Percentiles rank a stretch among this genome's conserved stretches.
These are phyloP conservation scores for Rhytidiadelphus loreus DNA, from an alignment of 225 moss, liverwort and hornwort genomes.

Conservation along the genomic window DNA sequence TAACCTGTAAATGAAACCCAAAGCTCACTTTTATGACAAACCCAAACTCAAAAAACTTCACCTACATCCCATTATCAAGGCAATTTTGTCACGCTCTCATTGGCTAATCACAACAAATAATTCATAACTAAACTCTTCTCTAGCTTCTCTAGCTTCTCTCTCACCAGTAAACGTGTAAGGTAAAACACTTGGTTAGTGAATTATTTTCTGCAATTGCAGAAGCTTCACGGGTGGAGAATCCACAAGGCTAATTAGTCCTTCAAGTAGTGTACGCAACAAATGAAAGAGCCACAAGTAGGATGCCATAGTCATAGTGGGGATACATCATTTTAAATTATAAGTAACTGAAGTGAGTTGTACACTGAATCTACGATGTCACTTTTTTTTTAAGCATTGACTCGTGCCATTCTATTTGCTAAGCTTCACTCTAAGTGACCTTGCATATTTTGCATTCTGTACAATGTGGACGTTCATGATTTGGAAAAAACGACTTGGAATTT, in stretches of 20 bases:
- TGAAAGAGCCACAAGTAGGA: background rate
- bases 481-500: background rate
- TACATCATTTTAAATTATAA: background rate
- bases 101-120: background rate
- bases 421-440: background rate
- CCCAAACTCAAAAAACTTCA: background rate
- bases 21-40: background rate
- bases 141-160: background rate
- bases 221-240: background rate
- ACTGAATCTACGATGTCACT: background rate
- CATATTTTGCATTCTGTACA: background rate
- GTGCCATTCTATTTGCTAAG: background rate
- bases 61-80: background rate
- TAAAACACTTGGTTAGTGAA: background rate
- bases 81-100: background rate
- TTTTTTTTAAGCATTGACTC: background rate
- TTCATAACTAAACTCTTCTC: no score
- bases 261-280: no score
- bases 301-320: background rate
- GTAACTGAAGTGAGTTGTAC: background rate
- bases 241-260: no score
- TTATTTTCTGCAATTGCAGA: background rate
- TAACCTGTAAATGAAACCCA: conserved; percentile 12
- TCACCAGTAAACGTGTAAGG: background rate
- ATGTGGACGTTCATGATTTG: background rate